phyloP scores from a whole-genome alignment of 1,284 basidiomycete genomes.

The Cutaneotrichosporon dermatis region DNA sequence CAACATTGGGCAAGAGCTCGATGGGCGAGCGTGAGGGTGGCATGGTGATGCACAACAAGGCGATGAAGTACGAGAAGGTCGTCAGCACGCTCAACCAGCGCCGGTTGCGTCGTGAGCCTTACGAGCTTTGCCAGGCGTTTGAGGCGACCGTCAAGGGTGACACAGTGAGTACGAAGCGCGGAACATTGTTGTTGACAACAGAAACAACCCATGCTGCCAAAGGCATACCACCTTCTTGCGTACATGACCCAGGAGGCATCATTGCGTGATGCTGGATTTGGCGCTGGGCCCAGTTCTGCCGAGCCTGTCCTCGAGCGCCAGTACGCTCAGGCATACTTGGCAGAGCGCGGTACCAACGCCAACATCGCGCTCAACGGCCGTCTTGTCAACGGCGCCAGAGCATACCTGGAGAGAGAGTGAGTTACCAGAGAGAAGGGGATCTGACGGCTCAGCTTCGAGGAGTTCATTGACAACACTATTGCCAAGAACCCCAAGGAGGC shows the following conservation, averaged over 20 bases:
- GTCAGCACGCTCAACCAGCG: constrained; percentile 56
- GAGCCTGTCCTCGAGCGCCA: constrained; percentile 47
- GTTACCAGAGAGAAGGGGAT: too few species aligned
- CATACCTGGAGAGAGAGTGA: constrained; percentile 59
- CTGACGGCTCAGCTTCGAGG: constrained; percentile 60
- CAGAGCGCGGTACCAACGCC: constrained; percentile 21
- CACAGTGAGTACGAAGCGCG: constrained; percentile 12
- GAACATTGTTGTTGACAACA: background rate
- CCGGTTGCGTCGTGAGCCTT: constrained; percentile 36
- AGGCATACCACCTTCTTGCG: constrained; percentile 47
- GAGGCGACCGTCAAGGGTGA: constrained; percentile 38
- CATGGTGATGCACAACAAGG: constrained; percentile 71
- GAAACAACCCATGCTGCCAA: constrained; percentile 47
- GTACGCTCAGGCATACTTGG: constrained; percentile 52
- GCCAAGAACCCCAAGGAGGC: constrained; percentile 79
- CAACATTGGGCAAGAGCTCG: constrained; percentile 26
- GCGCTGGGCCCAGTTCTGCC: background rate
- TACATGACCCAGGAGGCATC: constrained; percentile 51
- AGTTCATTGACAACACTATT: constrained; percentile 78
- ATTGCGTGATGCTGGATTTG: constrained; percentile 26
- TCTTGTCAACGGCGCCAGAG: constrained; percentile 38
- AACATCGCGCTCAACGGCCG: constrained; percentile 30
- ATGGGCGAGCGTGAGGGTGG: constrained; percentile 39
- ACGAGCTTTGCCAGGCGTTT: constrained; percentile 35
- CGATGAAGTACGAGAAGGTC: constrained; percentile 88